These are phyloP conservation scores for Microbotryum saponariae DNA, from an alignment of 1,284 basidiomycete species.

Conservation along the genomic window DNA sequence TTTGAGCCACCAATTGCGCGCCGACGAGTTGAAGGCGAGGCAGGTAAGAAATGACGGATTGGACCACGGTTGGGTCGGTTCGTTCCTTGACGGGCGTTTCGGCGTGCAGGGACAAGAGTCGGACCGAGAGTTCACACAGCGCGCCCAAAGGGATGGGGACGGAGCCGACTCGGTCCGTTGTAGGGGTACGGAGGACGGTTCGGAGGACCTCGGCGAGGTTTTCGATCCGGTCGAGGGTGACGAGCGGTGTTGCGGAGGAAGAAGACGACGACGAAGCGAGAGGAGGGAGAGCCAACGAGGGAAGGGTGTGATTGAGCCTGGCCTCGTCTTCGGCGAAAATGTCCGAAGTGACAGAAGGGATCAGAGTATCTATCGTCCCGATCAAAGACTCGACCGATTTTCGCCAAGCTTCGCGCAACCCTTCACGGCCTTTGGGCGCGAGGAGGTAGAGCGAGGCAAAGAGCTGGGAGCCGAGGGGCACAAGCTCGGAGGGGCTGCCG, in stretches of 20 bases:
- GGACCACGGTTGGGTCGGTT: slow-evolving; percentile 12
- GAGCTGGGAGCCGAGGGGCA: slow-evolving; percentile 18
- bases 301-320: slow-evolving; percentile 14
- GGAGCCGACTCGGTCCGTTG: slow-evolving; percentile 20
- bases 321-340: slow-evolving; percentile 27
- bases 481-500: not conserved
- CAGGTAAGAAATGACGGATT: not conserved
- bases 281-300: slow-evolving; percentile 19
- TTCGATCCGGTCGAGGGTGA: slow-evolving; percentile 52
- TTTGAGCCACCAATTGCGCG: slow-evolving; percentile 18
- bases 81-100: slow-evolving; percentile 15
- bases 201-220: slow-evolving; percentile 84
- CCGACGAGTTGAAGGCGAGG: slow-evolving; percentile 21
- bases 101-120: slow-evolving; percentile 15
- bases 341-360: slow-evolving; percentile 3
- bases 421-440: slow-evolving; percentile 28
- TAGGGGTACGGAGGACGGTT: slow-evolving; percentile 21
- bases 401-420: slow-evolving; percentile 25
- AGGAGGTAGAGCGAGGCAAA: slow-evolving; percentile 28
- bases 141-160: slow-evolving; percentile 23
- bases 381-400: slow-evolving; percentile 24
- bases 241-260: not conserved
- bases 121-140: slow-evolving; percentile 19
- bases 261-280: not conserved
- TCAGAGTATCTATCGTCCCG: slow-evolving; percentile 16